phyloP scores from a whole-genome alignment of 148 eudicot genomes.

The Vaccinium myrtillus region DNA sequence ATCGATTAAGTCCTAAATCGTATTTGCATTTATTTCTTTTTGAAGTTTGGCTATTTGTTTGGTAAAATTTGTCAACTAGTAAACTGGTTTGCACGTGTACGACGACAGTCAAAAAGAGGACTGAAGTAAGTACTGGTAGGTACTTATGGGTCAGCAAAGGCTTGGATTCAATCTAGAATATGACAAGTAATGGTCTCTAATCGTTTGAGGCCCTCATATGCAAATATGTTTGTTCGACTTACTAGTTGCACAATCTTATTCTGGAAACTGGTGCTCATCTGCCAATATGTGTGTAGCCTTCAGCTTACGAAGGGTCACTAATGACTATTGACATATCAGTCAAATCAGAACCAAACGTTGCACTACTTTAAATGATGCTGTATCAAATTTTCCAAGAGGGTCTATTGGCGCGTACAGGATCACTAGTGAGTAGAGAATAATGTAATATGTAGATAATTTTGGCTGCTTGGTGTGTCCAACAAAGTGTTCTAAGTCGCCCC shows the following conservation, averaged over 20 bases:
- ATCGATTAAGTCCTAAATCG: background rate
- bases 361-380: background rate
- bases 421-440: background rate
- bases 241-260: background rate
- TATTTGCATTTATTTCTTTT: background rate
- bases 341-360: background rate
- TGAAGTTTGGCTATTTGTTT: background rate
- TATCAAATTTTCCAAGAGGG: background rate
- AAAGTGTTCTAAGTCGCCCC: background rate
- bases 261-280: background rate
- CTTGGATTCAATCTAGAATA: background rate
- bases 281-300: background rate
- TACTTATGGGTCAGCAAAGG: background rate
- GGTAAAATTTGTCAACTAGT: background rate
- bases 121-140: background rate
- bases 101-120: background rate
- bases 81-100: background rate
- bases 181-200: background rate
- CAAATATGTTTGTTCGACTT: background rate
- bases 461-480: conserved; percentile 1
- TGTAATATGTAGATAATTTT: background rate
- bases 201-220: background rate
- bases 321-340: background rate
- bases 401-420: background rate
- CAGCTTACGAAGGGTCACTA: background rate